Conservation (phyloP, 2,329 filamentous ascomycete genomes). For the Hymenotorrendiella dingleyae region DNA sequence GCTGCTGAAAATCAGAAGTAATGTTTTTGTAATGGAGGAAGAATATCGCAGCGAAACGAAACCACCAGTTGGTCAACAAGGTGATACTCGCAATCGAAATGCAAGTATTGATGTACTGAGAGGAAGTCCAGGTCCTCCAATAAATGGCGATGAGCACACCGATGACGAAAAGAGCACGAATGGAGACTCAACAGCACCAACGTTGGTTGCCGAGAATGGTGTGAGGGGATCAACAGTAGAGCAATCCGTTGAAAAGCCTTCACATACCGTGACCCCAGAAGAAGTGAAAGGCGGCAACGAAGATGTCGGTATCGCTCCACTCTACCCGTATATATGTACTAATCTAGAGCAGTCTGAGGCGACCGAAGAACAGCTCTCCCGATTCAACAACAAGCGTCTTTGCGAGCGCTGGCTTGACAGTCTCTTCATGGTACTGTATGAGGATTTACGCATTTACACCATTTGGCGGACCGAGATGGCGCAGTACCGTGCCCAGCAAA, state of each 20-base stretch:
- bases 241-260: slow-evolving; percentile 65
- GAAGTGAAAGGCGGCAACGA: slow-evolving; percentile 71
- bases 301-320: slow-evolving; percentile 44
- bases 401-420: slow-evolving; percentile 98
- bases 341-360: slow-evolving; percentile 46
- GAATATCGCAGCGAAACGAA: slow-evolving; percentile 90
- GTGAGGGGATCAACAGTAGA: slow-evolving; percentile 16
- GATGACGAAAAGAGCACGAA: slow-evolving; percentile 30
- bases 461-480: slow-evolving; percentile 99
- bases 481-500: slow-evolving; percentile 85
- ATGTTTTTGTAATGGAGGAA: slow-evolving; percentile 99
- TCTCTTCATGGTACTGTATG: slow-evolving; percentile 98
- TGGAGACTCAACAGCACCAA: slow-evolving; percentile 23
- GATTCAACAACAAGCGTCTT: slow-evolving; percentile 93
- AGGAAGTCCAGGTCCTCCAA: slow-evolving; percentile 56
- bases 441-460: slow-evolving; percentile 95
- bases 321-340: slow-evolving; percentile 20
- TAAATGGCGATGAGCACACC: slow-evolving; percentile 35
- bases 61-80: slow-evolving; percentile 42
- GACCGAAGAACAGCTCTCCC: slow-evolving; percentile 70
- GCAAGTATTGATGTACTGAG: slow-evolving; percentile 75
- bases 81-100: slow-evolving; percentile 51
- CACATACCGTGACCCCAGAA: slow-evolving; percentile 70
- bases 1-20: slow-evolving; percentile 86
- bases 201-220: slow-evolving; percentile 23